phyloP scores from a whole-genome alignment of 208 protist genomes.

The Herpetomonas tarakana region DNA sequence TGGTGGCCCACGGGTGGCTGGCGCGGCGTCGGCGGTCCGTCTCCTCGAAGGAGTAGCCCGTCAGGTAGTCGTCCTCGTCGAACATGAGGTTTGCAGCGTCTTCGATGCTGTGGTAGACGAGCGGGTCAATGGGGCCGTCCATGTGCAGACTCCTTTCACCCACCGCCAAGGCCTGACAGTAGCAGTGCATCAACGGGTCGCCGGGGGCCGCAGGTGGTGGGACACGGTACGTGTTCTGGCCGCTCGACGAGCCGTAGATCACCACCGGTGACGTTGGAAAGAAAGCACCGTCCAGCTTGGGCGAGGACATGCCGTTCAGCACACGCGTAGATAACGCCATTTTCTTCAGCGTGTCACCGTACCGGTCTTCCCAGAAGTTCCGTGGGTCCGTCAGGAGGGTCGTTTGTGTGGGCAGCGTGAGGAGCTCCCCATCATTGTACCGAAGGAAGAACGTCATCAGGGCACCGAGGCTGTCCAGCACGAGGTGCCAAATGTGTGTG shows the following conservation, averaged over 20 bases:
- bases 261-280: not conserved
- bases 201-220: too few relatives aligned
- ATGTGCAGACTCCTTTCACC: not conserved
- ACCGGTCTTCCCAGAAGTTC: slow-evolving; percentile 1
- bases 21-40: slow-evolving; percentile 3
- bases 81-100: not conserved
- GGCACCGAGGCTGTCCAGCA: slow-evolving; percentile 12
- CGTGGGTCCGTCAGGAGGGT: not conserved
- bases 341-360: not conserved
- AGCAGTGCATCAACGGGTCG: not conserved
- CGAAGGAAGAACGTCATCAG: slow-evolving; percentile 5
- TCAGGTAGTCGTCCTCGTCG: not conserved
- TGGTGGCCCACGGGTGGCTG: slow-evolving; percentile 4
- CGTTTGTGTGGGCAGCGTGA: not conserved
- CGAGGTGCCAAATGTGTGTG: slow-evolving; percentile 19
- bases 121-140: not conserved
- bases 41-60: not conserved
- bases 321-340: not conserved
- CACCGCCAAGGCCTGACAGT: not conserved
- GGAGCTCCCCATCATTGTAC: not conserved
- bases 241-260: not conserved
- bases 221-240: too few relatives aligned
- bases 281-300: not conserved
- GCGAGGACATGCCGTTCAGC: not conserved
- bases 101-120: not conserved